phyloP scores from a whole-genome alignment of 345 rosid genomes.

The rapeseed (Brassica napus) region DNA sequence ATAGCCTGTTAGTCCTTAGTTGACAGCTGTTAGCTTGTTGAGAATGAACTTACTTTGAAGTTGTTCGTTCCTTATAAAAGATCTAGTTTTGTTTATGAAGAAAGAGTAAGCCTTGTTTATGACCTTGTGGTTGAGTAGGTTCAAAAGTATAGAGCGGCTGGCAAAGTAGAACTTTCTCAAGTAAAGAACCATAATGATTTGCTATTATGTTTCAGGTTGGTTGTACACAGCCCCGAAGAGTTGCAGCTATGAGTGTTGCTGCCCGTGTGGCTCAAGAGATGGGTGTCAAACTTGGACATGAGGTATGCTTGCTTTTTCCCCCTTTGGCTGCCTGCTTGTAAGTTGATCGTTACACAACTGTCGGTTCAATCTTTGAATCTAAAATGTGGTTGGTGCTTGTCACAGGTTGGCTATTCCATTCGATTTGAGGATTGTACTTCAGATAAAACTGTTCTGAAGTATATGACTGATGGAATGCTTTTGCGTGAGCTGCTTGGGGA shows the following conservation, averaged over 20 bases:
- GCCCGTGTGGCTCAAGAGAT: constrained; percentile 98
- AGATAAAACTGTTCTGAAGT: constrained; percentile 86
- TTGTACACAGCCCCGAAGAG: constrained; percentile 96
- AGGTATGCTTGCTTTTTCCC: constrained; percentile 47
- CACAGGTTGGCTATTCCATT: constrained; percentile 92
- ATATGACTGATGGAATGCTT: constrained; percentile 98
- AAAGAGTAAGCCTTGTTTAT: constrained; percentile 6
- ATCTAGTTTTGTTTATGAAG: not conserved
- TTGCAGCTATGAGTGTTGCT: constrained; percentile 99
- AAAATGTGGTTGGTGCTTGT: constrained; percentile 19
- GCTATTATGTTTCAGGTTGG: constrained; percentile 58
- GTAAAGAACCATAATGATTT: constrained; percentile 9
- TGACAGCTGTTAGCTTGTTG: constrained; percentile 8
- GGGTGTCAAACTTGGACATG: constrained; percentile 99
- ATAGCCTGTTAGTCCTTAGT: not conserved
- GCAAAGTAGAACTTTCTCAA: constrained; percentile 6
- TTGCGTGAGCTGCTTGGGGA: constrained; percentile 92
- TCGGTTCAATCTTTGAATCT: constrained; percentile 3
- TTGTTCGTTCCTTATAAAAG: not conserved
- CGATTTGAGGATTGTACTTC: constrained; percentile 99
- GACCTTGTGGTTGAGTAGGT: constrained; percentile 24
- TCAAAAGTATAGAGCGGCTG: constrained; percentile 5
- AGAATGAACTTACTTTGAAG: not conserved
- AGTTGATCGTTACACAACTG: not conserved
- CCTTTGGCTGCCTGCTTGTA: constrained; percentile 20